Evolutionary conservation across 208 protist species (phyloP), one percentile per base, ranked within the genome.

Genomic region (Naegleria lovaniensis): DNA sequence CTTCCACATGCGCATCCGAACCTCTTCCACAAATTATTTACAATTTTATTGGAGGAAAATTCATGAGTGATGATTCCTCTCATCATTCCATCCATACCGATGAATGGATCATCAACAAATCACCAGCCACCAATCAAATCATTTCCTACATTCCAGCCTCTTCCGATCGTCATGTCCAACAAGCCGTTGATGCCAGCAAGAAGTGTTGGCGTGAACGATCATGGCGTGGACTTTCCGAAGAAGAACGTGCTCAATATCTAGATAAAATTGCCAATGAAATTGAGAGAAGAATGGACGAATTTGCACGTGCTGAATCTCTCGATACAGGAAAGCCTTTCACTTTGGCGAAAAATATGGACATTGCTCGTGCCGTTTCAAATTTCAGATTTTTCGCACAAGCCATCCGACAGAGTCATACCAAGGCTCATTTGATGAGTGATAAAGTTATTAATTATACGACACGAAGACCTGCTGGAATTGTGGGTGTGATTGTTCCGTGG

Each of bases 401-500:
- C 33, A 93, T 96, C 33, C 87, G 93, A 19, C 76, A 93, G 15
- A 83, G 29, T 41, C 91, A 91, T n/a, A 91, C 85, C 39, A 85
- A 76, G 4, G 89, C 87, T 48, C 67, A 90, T 41, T 88, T 89
- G n/a, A 91, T 93, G 36, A 51, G 36, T 52, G 25, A 25, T 25
- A 41, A 40, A 83, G 92, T 91, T n/a, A 84, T 96, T 19, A 95
- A 96, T 92, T 95, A 95, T 90, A 95, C 94, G 7, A 2, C 92
- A 0, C 87, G 93, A 51, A 55, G 0, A 48, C 95, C 95, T 36
- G 25, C 95, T 38, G 95, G 95, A 48, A 93, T 96, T 25, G 89
- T 83, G 39, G 95, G 92, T 33, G 89, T 96, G 13, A 95, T 96
- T 67, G 92, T 94, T 25, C 95, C 95, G 33, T 96, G 95, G 94